These are phyloP conservation scores for Ensete ventricosum DNA, from an alignment of 176 grass and related monocot genomes.

Conservation along the genomic window DNA sequence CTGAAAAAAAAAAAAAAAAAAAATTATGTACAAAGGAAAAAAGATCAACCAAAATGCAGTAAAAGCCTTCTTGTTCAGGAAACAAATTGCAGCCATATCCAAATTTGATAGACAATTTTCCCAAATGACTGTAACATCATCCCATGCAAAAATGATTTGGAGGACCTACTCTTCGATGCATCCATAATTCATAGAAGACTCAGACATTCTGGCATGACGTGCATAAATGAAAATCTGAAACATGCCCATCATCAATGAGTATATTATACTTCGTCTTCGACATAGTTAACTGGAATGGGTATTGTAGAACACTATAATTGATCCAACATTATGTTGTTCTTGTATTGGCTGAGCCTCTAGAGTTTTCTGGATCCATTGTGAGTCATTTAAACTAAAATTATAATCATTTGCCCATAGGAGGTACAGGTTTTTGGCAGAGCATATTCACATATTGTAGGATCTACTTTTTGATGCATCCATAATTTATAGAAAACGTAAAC, in stretches of 20 bases:
- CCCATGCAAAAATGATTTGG: neutral
- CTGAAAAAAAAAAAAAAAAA: slow-evolving; percentile 42
- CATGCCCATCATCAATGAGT: too few species aligned
- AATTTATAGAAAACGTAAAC: too few species aligned
- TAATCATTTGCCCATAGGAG: neutral
- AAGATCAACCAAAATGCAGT: neutral
- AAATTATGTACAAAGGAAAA: neutral
- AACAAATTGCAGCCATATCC: neutral
- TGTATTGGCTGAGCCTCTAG: too few species aligned
- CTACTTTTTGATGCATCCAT: neutral
- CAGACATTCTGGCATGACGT: too few species aligned
- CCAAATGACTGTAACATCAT: neutral
- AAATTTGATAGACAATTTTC: neutral
- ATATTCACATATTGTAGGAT: neutral
- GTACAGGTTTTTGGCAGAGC: neutral
- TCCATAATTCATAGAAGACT: neutral
- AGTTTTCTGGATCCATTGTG: too few species aligned
- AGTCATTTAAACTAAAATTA: neutral
- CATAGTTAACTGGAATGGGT: too few species aligned
- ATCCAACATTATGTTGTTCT: neutral
- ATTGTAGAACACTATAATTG: neutral
- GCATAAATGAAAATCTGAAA: too few species aligned
- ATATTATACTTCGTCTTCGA: too few species aligned
- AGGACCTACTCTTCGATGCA: neutral
- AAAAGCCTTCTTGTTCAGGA: neutral